Conservation (phyloP, 2,329 filamentous ascomycete genomes). For the Metarhizium album region DNA sequence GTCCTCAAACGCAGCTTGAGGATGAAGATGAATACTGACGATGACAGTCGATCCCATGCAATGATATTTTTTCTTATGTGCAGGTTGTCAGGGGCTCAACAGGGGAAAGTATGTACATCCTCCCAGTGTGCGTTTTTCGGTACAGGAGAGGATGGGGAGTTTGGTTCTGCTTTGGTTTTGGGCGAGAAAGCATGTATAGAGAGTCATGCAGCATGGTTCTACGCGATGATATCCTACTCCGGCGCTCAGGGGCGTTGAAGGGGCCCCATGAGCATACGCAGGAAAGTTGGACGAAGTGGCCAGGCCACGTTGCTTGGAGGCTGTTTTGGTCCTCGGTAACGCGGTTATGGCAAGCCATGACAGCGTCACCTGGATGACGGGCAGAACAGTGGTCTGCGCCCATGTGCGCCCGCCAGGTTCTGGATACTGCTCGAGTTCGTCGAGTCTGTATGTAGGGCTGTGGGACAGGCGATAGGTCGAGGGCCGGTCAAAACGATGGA, state of each 20-base stretch:
- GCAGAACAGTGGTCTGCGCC: not conserved
- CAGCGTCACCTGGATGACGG: not conserved
- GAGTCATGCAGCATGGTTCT: conserved; percentile 4
- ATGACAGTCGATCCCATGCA: not conserved
- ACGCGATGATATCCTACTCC: conserved; percentile 7
- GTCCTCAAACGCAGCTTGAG: conserved; percentile 15
- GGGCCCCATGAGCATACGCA: conserved; percentile 3
- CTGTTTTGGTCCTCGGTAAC: not conserved
- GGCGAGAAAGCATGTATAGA: conserved; percentile 1
- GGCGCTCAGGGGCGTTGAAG: conserved; percentile 8
- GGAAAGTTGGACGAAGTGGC: not conserved
- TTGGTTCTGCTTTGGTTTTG: not conserved
- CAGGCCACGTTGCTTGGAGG: not conserved
- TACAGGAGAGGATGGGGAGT: not conserved
- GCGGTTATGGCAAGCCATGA: not conserved
- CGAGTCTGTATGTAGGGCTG: not conserved
- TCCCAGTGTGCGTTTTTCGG: not conserved
- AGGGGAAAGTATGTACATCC: not conserved
- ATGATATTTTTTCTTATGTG: not conserved
- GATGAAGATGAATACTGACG: conserved; percentile 9
- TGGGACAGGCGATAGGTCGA: no score
- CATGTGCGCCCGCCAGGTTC: not conserved
- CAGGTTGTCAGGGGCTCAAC: not conserved
- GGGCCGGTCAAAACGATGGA: no score
- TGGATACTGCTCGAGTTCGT: no score